Base-by-base conservation (phyloP, 1,139 yeast species). In the Kazachstania sp. region DNA sequence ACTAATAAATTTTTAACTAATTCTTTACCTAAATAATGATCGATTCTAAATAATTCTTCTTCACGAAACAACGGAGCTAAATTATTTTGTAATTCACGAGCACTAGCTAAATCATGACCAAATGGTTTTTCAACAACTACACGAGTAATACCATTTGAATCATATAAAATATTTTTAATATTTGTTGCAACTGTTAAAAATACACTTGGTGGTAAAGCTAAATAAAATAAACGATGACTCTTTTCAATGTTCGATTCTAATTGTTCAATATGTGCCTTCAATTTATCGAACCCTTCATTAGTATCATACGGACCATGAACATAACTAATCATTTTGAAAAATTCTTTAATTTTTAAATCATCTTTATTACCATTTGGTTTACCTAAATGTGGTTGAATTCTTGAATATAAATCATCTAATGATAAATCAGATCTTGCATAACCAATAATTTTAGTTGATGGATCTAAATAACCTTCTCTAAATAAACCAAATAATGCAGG, bases 21-120 rank as follows among this genome's bases (percentile, higher is more conserved):
- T 71, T 92, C 98, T 72, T 92, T 92, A 57, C 98, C 98, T 59
- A 94, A 74, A 67, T 94, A 92, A 69, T 92, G 98, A 69, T 92
- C 99, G 60, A 92, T 94, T 73, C 98, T 81, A 73, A 78, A 94
- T 46, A 90, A 73, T 71, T 94, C 98, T 11, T 84, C 90, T 70
- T 94, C 98, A 32, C 78, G 70, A 79, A 92, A 92, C 48, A 90
- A 71, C 12, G 97, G 97, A 20, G 92, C 79, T 60, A 92, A 75
- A 54, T 78, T 75, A 51, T 71, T 66, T 71, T 88, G 97, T 64
- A 92, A 73, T 60, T 79, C 81, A 58, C 88, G 77, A 11, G 95
- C 80, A 47, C 87, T 74, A 52, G 75, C 78, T 59, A 90, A 77
- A 67, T 92, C 97, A 64, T 81, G 94, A 54, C 99, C 99, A 67